These are phyloP conservation scores for Trichoderma reesei DNA, from an alignment of 495 filamentous ascomycete genomes.

Conservation along the genomic window DNA sequence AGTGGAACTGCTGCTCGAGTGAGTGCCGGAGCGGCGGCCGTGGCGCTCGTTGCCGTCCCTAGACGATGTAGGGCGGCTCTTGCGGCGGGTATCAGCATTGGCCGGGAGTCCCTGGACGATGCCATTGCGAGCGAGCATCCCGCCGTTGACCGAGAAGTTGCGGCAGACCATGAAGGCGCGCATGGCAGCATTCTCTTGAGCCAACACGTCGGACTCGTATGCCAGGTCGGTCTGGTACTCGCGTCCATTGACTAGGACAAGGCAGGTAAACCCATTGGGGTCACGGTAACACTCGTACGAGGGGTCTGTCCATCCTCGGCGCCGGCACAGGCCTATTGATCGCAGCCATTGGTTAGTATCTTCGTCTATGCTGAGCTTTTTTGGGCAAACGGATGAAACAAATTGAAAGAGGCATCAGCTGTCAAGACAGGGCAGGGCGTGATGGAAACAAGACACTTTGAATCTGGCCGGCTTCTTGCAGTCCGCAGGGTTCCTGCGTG, in stretches of 20 bases:
- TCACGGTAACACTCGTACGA: slow-evolving; percentile 73
- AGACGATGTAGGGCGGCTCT: slow-evolving; percentile 35
- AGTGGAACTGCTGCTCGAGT: slow-evolving; percentile 51
- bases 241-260: slow-evolving; percentile 89
- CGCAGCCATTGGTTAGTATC: slow-evolving; percentile 32
- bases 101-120: slow-evolving; percentile 80
- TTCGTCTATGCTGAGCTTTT: neutral
- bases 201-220: slow-evolving; percentile 69
- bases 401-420: neutral
- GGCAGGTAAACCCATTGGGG: slow-evolving; percentile 71
- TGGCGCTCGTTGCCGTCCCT: slow-evolving; percentile 30
- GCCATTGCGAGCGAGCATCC: slow-evolving; percentile 74
- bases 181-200: slow-evolving; percentile 92
- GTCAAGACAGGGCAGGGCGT: neutral
- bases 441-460: neutral
- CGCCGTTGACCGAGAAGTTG: slow-evolving; percentile 97
- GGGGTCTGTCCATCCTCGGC: slow-evolving; percentile 91
- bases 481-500: neutral
- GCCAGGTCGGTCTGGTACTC: slow-evolving; percentile 89
- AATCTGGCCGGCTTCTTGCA: neutral
- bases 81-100: slow-evolving; percentile 38
- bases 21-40: slow-evolving; percentile 32
- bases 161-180: slow-evolving; percentile 96
- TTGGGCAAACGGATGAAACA: neutral
- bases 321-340: slow-evolving; percentile 80